These are phyloP conservation scores for Boletus rex-veris DNA, from an alignment of 768 basidiomycete genomes.

Conservation along the genomic window DNA sequence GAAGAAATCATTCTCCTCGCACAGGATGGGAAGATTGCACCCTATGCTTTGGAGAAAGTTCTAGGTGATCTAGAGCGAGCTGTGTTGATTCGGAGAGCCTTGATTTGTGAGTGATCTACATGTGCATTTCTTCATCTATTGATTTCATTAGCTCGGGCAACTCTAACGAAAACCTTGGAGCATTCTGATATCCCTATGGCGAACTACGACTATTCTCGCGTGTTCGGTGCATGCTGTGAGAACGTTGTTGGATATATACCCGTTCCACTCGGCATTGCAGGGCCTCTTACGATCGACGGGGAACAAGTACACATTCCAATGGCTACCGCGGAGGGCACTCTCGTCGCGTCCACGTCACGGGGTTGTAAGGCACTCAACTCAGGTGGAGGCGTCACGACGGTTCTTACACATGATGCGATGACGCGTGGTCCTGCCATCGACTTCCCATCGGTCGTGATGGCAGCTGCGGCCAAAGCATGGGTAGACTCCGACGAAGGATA, in stretches of 20 bases:
- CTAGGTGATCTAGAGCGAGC: constrained; percentile 87
- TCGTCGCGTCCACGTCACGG: constrained; percentile 95
- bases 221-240: constrained; percentile 97
- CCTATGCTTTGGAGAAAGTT: constrained; percentile 95
- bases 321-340: constrained; percentile 99
- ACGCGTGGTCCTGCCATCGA: constrained; percentile 98
- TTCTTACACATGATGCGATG: constrained; percentile 91
- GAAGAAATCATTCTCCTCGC: constrained; percentile 89
- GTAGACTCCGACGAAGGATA: constrained; percentile 82
- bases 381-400: constrained; percentile 92
- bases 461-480: constrained; percentile 86
- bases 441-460: constrained; percentile 77
- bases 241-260: constrained; percentile 98
- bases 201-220: constrained; percentile 90
- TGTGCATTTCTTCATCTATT: not conserved
- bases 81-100: constrained; percentile 77
- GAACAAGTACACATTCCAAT: constrained; percentile 86
- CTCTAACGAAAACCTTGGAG: constrained; percentile 81
- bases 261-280: constrained; percentile 92
- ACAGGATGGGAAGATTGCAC: constrained; percentile 88
- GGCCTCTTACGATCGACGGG: constrained; percentile 90
- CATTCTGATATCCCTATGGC: constrained; percentile 74
- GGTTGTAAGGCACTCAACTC: constrained; percentile 98
- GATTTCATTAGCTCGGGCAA: constrained; percentile 66
- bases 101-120: constrained; percentile 69